Base-by-base conservation (phyloP, 1,284 basidiomycete species). In the Meripilus lineatus region DNA sequence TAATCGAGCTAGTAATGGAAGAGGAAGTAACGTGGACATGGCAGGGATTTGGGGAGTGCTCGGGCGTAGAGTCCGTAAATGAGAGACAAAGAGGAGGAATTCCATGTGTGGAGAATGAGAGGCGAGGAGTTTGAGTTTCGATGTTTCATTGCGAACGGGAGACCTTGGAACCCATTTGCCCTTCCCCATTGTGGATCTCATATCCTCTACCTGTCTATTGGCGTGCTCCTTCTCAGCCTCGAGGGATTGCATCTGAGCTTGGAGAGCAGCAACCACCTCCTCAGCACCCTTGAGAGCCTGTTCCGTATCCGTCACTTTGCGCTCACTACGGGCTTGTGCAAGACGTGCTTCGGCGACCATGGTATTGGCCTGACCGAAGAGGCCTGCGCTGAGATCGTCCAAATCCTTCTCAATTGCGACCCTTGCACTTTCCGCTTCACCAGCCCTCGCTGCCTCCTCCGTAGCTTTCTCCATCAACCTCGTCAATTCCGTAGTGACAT, bases 261-360 rank as follows among this genome's bases (percentile, higher is more conserved):
- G 93, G 79, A 96, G 86, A 33, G 81, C 72, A 42, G 81, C 74
- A 21, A 96, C 83, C 6, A 87, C 85, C 50, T 93, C 89, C 63
- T 97, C 93, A 0, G 93, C 89, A 28, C 83, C 81, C 51, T 79
- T 82, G 50, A 96, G 67, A 3, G 89, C 86, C 33, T 76, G 74
- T 65, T 98, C 90, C 6, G 93, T 82, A 37, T 85, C 79, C 42
- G 79, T 75, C 7, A 87, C 83, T 57, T 93, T 92, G 38, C 84
- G 77, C 59, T 96, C 91, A 55, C 92, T 92, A 49, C 75, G 71
- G 1, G 88, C 83, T 49, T 68, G 70, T 8, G 75, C 78, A 48
- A 88, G 78, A 5, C 93, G 79, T 36, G 95, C 95, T 53, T 92
- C 85, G 0, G 91, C 93, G 5, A 99, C 91, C 92, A 95, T 95